phyloP scores from a whole-genome alignment of 2,329 filamentous ascomycete species.

The Pseudohalonectria lignicola region DNA sequence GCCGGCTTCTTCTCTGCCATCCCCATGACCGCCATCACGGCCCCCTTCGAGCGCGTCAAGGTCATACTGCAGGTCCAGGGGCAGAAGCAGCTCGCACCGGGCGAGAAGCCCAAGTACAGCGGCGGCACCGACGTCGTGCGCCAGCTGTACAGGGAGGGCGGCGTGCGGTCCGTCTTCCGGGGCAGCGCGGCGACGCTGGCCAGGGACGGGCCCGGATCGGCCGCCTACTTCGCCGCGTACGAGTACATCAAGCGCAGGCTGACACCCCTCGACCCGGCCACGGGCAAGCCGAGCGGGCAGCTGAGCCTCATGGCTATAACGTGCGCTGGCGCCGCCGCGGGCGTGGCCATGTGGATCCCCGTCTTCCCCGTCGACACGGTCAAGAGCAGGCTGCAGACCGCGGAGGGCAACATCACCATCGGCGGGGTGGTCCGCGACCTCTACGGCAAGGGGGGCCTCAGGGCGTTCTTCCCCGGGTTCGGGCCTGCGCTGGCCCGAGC shows the following conservation, averaged over 20 bases:
- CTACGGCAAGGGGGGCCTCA: slow-evolving; percentile 73
- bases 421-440: slow-evolving; percentile 69
- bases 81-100: slow-evolving; percentile 72
- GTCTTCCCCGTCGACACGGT: slow-evolving; percentile 97
- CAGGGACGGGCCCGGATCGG: slow-evolving; percentile 83
- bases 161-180: slow-evolving; percentile 83
- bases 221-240: slow-evolving; percentile 95
- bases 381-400: slow-evolving; percentile 88
- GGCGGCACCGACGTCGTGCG: slow-evolving; percentile 84
- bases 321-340: slow-evolving; percentile 77
- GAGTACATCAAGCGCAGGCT: slow-evolving; percentile 85
- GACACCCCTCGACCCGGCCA: slow-evolving; percentile 68
- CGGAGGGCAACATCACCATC: slow-evolving; percentile 73
- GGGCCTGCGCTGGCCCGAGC: slow-evolving; percentile 86
- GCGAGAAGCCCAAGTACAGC: slow-evolving; percentile 85
- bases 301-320: slow-evolving; percentile 76
- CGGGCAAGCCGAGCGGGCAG: slow-evolving; percentile 63
- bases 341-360: slow-evolving; percentile 98
- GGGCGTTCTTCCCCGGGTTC: slow-evolving; percentile 95
- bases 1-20: slow-evolving; percentile 97
- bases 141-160: slow-evolving; percentile 86
- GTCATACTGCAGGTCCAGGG: slow-evolving; percentile 97
- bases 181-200: slow-evolving; percentile 85
- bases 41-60: slow-evolving; percentile 97
- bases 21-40: slow-evolving; percentile 96